Percentiles rank a stretch among this genome's conserved stretches.
Evolutionary conservation across 345 rosid genomes (phyloP).

Genomic region (Jatropha curcas): DNA sequence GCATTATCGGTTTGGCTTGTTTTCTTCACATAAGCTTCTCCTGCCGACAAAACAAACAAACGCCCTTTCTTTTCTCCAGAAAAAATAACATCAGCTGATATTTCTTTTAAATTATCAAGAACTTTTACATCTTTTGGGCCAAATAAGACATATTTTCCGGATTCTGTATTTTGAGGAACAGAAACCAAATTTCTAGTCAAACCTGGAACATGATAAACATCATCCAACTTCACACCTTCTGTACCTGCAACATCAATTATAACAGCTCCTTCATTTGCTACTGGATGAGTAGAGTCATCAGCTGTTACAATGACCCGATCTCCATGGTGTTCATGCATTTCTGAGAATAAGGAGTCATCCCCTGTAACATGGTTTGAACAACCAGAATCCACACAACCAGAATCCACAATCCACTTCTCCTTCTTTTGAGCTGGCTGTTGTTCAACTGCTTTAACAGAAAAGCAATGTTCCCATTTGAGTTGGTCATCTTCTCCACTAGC

Average conservation of each 20-base stretch:
- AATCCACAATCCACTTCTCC: background rate
- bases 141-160: too few species aligned
- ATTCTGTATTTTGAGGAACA: slow-evolving; percentile 12
- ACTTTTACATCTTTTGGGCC: slow-evolving; percentile 12
- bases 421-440: background rate
- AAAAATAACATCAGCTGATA: slow-evolving; percentile 4
- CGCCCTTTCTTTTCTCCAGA: too few species aligned
- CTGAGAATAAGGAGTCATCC: background rate
- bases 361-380: background rate
- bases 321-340: background rate
- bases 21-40: slow-evolving; percentile 16
- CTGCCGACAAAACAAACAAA: too few species aligned
- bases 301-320: background rate
- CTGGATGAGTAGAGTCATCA: background rate
- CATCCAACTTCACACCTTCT: background rate
- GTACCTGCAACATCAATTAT: background rate
- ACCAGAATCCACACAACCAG: too few species aligned
- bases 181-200: slow-evolving; percentile 13
- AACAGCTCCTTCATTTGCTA: background rate
- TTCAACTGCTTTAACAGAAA: background rate
- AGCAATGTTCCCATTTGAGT: background rate
- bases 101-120: background rate
- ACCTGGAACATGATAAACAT: too few species aligned
- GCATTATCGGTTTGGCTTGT: slow-evolving; percentile 10
- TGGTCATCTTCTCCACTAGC: background rate